A percentile compares a stretch with the other conserved stretches of the same genome.
Evolutionary conservation across 2,329 filamentous ascomycete species (phyloP).

Genomic region (Ophiostoma populinum): DNA sequence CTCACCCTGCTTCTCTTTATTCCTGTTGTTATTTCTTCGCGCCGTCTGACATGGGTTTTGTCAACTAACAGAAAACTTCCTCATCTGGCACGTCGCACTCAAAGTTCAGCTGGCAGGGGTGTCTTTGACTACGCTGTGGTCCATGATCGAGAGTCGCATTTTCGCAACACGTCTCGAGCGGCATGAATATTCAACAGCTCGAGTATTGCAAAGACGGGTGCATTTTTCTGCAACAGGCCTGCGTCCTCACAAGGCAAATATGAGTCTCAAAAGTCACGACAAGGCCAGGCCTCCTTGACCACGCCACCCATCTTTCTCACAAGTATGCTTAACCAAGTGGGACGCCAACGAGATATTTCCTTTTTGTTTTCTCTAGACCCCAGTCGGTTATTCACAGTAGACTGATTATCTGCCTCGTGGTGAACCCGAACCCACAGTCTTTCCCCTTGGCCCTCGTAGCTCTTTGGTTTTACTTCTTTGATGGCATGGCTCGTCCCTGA

Average conservation of each 20-base stretch:
- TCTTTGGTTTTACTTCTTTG: not conserved
- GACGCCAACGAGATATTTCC: conserved; percentile 1
- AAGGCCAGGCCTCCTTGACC: too few relatives aligned
- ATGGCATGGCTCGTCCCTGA: not conserved
- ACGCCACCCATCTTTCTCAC: not conserved
- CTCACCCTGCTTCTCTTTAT: not conserved
- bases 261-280: too few relatives aligned
- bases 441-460: not conserved
- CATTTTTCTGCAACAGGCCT: too few relatives aligned
- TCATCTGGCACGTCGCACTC: not conserved
- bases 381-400: not conserved
- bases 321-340: conserved; percentile 4
- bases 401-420: not conserved
- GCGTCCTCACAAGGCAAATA: too few relatives aligned
- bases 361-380: conserved; percentile 3
- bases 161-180: too few relatives aligned
- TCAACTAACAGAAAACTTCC: not conserved
- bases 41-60: not conserved
- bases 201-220: too few relatives aligned
- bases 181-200: too few relatives aligned
- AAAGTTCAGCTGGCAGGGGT: conserved; percentile 10
- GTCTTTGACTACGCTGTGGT: not conserved
- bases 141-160: not conserved
- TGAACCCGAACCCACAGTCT: not conserved
- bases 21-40: not conserved